Conservation (phyloP, 257 asterid species). For the Leptodermis oblonga region DNA sequence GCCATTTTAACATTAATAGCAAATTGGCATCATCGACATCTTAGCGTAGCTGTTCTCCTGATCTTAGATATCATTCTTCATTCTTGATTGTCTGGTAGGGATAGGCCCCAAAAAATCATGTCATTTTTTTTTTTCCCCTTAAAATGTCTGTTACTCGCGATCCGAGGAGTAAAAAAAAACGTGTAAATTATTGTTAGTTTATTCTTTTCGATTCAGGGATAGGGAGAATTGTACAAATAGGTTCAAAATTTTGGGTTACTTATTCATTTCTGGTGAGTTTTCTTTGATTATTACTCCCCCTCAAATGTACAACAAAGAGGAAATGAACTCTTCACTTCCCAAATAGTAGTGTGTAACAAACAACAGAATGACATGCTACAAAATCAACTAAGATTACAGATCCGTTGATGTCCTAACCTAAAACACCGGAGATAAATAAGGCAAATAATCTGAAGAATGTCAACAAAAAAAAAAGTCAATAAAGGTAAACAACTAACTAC, state of each 20-base stretch:
- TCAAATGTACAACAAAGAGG: constrained; percentile 13
- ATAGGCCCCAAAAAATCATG: not conserved
- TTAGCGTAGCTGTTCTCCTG: not conserved
- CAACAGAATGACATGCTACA: constrained; percentile 4
- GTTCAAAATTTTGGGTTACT: no score
- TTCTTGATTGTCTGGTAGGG: constrained; percentile 1
- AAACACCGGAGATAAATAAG: not conserved
- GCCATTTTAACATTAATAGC: constrained; percentile 26
- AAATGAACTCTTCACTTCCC: not conserved
- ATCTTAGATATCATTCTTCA: not conserved
- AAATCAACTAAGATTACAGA: constrained; percentile 11
- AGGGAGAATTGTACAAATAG: constrained; percentile 15
- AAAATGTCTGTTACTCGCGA: no score
- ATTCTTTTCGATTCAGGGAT: constrained; percentile 1
- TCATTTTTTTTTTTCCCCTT: not conserved
- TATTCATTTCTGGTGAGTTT: no score
- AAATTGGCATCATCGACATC: constrained; percentile 26
- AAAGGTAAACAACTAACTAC: not conserved
- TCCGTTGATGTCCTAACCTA: not conserved
- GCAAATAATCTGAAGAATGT: not conserved
- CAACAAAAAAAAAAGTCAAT: not conserved
- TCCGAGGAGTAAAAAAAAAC: no score
- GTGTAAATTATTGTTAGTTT: not conserved
- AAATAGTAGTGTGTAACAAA: not conserved
- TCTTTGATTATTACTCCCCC: no score